Evolutionary conservation across 1,284 basidiomycete species (phyloP), one percentile per base, ranked within the genome.

Genomic region (Heterobasidion irregulare): DNA sequence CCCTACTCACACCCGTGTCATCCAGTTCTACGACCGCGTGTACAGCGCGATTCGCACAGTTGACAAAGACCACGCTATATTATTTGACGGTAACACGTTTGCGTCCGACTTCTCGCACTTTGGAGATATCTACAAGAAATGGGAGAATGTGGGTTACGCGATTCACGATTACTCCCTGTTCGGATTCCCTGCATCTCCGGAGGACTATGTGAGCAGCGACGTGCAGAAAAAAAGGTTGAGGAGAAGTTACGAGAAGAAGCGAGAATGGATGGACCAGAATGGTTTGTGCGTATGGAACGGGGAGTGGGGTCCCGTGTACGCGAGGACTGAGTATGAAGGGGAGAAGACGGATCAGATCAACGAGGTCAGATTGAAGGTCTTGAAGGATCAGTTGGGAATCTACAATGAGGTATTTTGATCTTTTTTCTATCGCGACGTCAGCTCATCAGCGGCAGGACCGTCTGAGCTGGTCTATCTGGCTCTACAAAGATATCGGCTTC

Each of bases 401-500:
- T 91, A 92, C 67, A 78, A 83, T 61, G 70, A 83, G 68, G 83
- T 79, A 36, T n/a, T 19, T 19, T n/a, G 5, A 13, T 32, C 48
- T 18, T 41, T 53, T 46, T 2, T 8, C 41, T 53, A 41, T 45
- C 16, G 6, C 8, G 4, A 52, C 41, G 12, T 19, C 8, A 47
- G 7, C 10, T 34, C 48, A 18, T 50, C 33, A n/a, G 36, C 38
- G 18, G 13, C 60, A 86, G 83, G 85, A 86, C 62, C 76, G 73
- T 41, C 65, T 86, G 56, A 84, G 80, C 62, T 92, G 89, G 89
- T 84, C 85, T 0, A 92, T 92, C 66, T 92, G 90, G 89, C 68
- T 89, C 15, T 92, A 89, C 76, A 92, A 92, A 65, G 86, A 92
- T 66, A 88, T 91, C 57, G 89, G 89, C 2, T 91, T 87, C 74